These are phyloP conservation scores for Cercophora newfieldiana DNA, from an alignment of 495 filamentous ascomycete genomes.

Conservation along the genomic window DNA sequence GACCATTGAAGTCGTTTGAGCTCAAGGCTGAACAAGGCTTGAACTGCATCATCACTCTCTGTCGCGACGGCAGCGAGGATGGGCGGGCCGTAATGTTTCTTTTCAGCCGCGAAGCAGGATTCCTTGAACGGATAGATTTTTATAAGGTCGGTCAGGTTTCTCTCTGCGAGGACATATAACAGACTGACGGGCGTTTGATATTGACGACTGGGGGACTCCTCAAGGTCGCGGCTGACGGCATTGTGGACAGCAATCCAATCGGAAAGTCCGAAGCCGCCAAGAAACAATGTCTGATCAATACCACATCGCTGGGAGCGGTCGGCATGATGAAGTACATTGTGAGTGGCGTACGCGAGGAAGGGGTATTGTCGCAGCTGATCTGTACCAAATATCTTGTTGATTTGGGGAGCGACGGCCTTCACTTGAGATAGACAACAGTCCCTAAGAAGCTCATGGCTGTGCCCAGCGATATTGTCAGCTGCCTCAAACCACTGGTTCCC, in stretches of 20 bases:
- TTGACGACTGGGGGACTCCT: background rate
- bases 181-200: background rate
- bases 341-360: conserved; percentile 1
- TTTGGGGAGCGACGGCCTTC: background rate
- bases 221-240: too few relatives aligned
- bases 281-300: background rate
- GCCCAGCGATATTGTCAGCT: background rate
- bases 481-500: conserved; percentile 6
- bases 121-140: background rate
- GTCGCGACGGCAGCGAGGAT: background rate
- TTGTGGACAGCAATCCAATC: background rate
- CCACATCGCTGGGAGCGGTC: background rate
- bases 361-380: background rate
- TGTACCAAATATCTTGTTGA: background rate
- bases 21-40: background rate
- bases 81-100: conserved; percentile 1
- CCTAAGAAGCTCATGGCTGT: conserved; percentile 4
- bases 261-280: background rate
- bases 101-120: background rate
- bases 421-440: conserved; percentile 6
- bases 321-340: conserved; percentile 5
- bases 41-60: background rate
- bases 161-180: conserved; percentile 4
- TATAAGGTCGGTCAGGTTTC: background rate
- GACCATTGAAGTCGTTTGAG: background rate